Percentiles rank a stretch among this genome's conserved stretches.
Evolutionary conservation across 1,284 basidiomycete species (phyloP).

Genomic region (Leccinum variabile): DNA sequence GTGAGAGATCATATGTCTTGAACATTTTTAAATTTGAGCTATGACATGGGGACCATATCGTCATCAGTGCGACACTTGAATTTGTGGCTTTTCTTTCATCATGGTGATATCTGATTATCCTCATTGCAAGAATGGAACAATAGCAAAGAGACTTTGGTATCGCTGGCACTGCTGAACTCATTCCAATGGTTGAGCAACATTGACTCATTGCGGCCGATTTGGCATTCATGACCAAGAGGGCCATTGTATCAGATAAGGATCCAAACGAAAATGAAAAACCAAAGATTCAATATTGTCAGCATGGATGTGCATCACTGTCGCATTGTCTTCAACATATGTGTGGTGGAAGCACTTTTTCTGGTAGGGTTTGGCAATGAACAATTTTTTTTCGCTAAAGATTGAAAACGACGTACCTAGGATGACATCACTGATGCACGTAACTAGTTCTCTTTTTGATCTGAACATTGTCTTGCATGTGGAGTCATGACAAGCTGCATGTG

Average conservation of each 20-base stretch:
- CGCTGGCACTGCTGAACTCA: background rate
- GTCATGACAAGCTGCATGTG: background rate
- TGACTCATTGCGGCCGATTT: background rate
- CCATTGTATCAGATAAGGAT: background rate
- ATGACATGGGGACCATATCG: too few species aligned
- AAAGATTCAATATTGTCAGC: conserved; percentile 1
- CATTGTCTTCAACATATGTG: background rate
- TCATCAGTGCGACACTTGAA: too few species aligned
- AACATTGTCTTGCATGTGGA: background rate
- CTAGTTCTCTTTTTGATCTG: background rate
- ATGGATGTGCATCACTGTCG: background rate
- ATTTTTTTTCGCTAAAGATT: too few species aligned
- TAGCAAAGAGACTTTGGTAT: background rate
- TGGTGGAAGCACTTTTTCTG: background rate
- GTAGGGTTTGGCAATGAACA: background rate
- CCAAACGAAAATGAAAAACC: background rate
- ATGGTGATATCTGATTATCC: background rate
- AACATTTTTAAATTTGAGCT: too few species aligned
- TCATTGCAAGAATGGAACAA: background rate
- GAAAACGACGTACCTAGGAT: background rate
- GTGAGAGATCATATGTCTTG: too few species aligned
- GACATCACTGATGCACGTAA: background rate
- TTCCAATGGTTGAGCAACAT: background rate
- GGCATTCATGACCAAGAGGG: background rate
- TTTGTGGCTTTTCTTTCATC: too few species aligned